These are phyloP conservation scores for Hypoxylon fuscum DNA, from an alignment of 495 filamentous ascomycete species.

Conservation along the genomic window DNA sequence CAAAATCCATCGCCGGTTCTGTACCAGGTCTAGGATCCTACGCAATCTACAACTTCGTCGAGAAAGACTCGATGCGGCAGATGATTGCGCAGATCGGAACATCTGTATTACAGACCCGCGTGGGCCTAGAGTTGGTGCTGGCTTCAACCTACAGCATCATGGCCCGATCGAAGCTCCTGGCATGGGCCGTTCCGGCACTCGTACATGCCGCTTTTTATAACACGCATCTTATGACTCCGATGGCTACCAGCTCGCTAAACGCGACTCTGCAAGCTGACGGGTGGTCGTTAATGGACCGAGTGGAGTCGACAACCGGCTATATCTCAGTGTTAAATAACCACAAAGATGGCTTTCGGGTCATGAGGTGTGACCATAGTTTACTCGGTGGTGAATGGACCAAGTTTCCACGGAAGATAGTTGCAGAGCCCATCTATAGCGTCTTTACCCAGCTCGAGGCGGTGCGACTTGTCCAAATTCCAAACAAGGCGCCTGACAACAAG, in stretches of 20 bases:
- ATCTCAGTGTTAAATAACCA: slow-evolving; percentile 84
- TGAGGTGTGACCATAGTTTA: slow-evolving; percentile 93
- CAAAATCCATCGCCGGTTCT: slow-evolving; percentile 64
- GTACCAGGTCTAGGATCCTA: slow-evolving; percentile 70
- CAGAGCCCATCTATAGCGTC: slow-evolving; percentile 90
- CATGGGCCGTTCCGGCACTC: slow-evolving; percentile 72
- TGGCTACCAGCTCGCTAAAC: slow-evolving; percentile 67
- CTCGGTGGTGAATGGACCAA: slow-evolving; percentile 93
- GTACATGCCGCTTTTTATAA: slow-evolving; percentile 76
- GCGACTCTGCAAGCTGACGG: slow-evolving; percentile 61
- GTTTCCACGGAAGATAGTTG: slow-evolving; percentile 61
- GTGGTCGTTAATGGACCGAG: slow-evolving; percentile 76
- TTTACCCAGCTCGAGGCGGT: slow-evolving; percentile 95
- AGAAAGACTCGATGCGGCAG: slow-evolving; percentile 60
- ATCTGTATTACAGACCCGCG: slow-evolving; percentile 69
- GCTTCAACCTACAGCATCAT: slow-evolving; percentile 69
- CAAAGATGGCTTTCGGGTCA: slow-evolving; percentile 74
- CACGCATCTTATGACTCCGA: slow-evolving; percentile 68
- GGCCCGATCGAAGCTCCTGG: slow-evolving; percentile 71
- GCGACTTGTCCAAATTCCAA: slow-evolving; percentile 71
- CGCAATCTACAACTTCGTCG: slow-evolving; percentile 67
- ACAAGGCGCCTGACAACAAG: slow-evolving; percentile 64
- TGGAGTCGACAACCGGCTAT: slow-evolving; percentile 89
- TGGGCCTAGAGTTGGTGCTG: slow-evolving; percentile 74
- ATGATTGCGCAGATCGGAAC: slow-evolving; percentile 67